Base-by-base conservation (phyloP, 192 early-diverging fungal species). In the Backusella sp. region DNA sequence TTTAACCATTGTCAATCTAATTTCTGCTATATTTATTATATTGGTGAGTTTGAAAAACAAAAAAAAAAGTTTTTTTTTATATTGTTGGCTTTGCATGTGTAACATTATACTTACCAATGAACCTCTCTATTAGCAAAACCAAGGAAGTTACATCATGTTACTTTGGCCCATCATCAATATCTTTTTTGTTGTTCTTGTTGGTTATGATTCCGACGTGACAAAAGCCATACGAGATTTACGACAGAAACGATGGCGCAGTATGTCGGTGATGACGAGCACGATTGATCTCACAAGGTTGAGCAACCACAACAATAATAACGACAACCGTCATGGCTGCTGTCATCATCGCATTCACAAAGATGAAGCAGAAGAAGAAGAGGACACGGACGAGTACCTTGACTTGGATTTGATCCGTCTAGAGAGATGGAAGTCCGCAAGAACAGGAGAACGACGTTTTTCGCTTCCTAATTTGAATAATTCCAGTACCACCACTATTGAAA, bases 81-180 rank as follows among this genome's bases (percentile, higher is more conserved):
- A 70, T 17, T 62, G 56, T 62, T 62, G 56, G 23, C 56, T 62
- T 62, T 26, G 9, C 26, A 62, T 28, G 56, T 62, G 56, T 62
- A 62, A 62, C 56, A 62, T 28, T 6, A 62, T 62, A 28, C 39
- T 62, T 62, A 62, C 56, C 56, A 28, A 62, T 62, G 4, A 56
- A 62, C 23, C 11, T 28, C 3, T 62, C 1, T 49, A 49, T 26
- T 77, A 77, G 76, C 44, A 46, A 72, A 42, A 30, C 4, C n/a
- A 34, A 23, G 53, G 6, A 9, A 26, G 42, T 37, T 19, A 71
- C 0, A 73, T 80, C 15, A 80, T 76, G 66, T 30, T 76, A 4
- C 23, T 76, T 30, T 80, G 79, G 79, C 70, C 79, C 1, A 46
- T 76, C 26, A 80, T 76, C 36, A 80, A 80, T 62, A 36, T 80